These are phyloP conservation scores for Debaryomyces coudertii DNA, from an alignment of 1,139 yeast genomes.

Conservation along the genomic window DNA sequence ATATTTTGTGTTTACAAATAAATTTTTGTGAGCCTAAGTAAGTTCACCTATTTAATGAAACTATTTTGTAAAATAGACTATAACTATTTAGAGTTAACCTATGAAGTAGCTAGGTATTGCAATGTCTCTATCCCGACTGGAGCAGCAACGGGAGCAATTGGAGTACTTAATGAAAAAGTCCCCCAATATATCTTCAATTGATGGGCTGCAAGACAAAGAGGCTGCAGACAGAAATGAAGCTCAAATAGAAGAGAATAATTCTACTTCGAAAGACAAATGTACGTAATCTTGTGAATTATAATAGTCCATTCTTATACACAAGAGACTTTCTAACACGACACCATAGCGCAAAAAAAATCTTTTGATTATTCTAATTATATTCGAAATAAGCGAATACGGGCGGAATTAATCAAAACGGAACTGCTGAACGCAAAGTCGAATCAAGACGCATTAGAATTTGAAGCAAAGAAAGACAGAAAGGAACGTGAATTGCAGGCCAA, in stretches of 20 bases:
- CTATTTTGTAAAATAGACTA: not conserved
- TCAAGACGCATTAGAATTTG: constrained; percentile 1
- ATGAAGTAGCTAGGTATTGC: not conserved
- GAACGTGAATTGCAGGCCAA: constrained; percentile 5
- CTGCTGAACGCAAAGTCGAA: not conserved
- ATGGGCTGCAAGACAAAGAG: not conserved
- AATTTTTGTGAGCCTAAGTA: constrained; percentile 3
- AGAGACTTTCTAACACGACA: not conserved
- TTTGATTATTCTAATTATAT: constrained; percentile 13
- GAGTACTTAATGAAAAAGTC: constrained; percentile 10
- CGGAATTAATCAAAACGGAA: not conserved
- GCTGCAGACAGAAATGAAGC: not conserved
- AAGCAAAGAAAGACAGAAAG: constrained; percentile 5
- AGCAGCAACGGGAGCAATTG: constrained; percentile 7
- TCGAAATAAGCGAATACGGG: constrained; percentile 9
- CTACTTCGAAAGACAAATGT: constrained; percentile 2
- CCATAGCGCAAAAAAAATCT: constrained; percentile 10
- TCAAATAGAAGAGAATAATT: not conserved
- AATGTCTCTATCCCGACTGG: not conserved
- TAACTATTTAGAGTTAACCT: not conserved
- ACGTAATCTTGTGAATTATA: no score
- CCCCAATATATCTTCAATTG: constrained; percentile 1
- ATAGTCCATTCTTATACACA: not conserved
- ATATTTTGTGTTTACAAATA: constrained; percentile 4
- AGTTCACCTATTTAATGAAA: not conserved